Evolutionary conservation across 1,139 yeast species (phyloP).

Genomic region (Pneumocystis carinii): DNA sequence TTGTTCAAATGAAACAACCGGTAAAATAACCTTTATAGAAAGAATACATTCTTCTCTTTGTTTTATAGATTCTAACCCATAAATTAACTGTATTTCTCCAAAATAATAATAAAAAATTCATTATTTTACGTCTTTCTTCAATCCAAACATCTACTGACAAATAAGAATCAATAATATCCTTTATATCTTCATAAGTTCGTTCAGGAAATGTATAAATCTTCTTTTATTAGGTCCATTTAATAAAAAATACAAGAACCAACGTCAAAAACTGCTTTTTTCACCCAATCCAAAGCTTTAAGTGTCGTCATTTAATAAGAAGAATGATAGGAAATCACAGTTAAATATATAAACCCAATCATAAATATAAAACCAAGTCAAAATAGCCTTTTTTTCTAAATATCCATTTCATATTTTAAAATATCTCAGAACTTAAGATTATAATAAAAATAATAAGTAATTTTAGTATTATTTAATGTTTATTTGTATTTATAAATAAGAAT

Average conservation of each 20-base stretch:
- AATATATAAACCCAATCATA: not conserved
- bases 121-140: not conserved
- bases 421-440: not conserved
- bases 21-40: slow-evolving; percentile 19
- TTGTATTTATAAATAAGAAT: no score
- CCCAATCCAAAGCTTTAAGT: not conserved
- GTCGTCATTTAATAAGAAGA: not conserved
- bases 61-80: not conserved
- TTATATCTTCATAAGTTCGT: not conserved
- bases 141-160: not conserved
- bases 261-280: not conserved
- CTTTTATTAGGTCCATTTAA: not conserved
- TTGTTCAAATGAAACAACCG: slow-evolving; percentile 22
- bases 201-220: not conserved
- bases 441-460: not conserved
- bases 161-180: not conserved
- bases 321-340: not conserved
- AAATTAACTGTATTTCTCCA: not conserved
- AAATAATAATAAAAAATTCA: not conserved
- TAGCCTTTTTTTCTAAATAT: not conserved
- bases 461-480: no score
- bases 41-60: not conserved
- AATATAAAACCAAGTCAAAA: not conserved
- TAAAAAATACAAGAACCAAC: not conserved
- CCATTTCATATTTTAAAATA: not conserved